A percentile compares a stretch with the other conserved stretches of the same genome.
Conservation (phyloP, 2,329 filamentous ascomycete genomes). For the Penicillium vulpinum region DNA sequence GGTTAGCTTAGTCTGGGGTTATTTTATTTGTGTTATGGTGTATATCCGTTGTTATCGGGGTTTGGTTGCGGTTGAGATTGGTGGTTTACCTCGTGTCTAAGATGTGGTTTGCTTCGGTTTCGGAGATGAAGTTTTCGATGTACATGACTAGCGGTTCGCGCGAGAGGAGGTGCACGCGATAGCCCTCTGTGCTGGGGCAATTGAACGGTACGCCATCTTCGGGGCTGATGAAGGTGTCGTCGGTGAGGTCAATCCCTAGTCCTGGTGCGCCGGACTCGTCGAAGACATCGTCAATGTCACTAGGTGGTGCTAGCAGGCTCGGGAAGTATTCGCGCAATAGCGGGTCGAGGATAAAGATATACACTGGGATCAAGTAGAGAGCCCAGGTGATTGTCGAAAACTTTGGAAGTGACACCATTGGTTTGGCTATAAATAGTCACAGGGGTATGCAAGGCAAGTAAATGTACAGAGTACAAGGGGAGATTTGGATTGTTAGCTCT, state of each 20-base stretch:
- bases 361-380: slow-evolving; percentile 40
- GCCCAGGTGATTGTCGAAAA: slow-evolving; percentile 35
- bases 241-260: slow-evolving; percentile 26
- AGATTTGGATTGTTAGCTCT: background rate
- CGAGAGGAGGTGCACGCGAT: slow-evolving; percentile 52
- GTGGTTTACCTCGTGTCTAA: slow-evolving; percentile 53
- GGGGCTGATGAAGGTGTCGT: slow-evolving; percentile 37
- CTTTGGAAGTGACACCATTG: slow-evolving; percentile 29
- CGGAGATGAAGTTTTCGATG: slow-evolving; percentile 56
- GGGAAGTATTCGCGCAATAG: slow-evolving; percentile 31
- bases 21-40: background rate
- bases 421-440: slow-evolving; percentile 1
- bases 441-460: background rate
- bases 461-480: background rate
- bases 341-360: slow-evolving; percentile 39
- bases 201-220: slow-evolving; percentile 32
- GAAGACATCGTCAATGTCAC: slow-evolving; percentile 11
- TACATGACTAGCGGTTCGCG: slow-evolving; percentile 59
- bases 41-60: no score
- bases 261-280: slow-evolving; percentile 15
- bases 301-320: background rate
- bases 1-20: background rate
- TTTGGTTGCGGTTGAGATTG: background rate
- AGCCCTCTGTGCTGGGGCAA: slow-evolving; percentile 30
- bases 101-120: slow-evolving; percentile 52